phyloP scores from a whole-genome alignment of 306 rosid genomes.

The Begonia peltatifolia region DNA sequence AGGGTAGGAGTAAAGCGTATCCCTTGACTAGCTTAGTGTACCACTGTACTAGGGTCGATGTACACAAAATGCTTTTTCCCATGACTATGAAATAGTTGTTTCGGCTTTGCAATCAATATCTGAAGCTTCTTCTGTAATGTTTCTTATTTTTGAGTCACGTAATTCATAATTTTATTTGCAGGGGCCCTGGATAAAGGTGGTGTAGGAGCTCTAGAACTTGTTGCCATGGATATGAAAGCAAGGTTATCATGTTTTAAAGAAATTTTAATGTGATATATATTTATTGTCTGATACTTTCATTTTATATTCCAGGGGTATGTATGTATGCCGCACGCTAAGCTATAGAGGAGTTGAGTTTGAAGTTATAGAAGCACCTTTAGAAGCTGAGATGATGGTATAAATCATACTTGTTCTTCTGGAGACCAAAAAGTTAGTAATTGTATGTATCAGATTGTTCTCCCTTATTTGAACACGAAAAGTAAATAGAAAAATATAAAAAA shows the following conservation, averaged over 20 bases:
- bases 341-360: conserved; percentile 85
- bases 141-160: too few species aligned
- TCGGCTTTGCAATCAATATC: too few species aligned
- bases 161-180: conserved; percentile 7
- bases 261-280: background rate
- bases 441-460: too few species aligned
- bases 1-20: too few species aligned
- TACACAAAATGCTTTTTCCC: too few species aligned
- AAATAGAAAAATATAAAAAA: too few species aligned
- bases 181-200: conserved; percentile 95
- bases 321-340: conserved; percentile 91
- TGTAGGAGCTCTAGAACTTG: conserved; percentile 98
- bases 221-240: conserved; percentile 99
- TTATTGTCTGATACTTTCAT: conserved; percentile 3
- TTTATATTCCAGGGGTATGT: conserved; percentile 76
- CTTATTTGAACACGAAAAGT: too few species aligned
- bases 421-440: background rate
- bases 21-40: too few species aligned
- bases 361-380: conserved; percentile 79
- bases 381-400: conserved; percentile 85
- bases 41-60: too few species aligned
- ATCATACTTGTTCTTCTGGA: conserved; percentile 9
- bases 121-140: too few species aligned
- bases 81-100: too few species aligned
- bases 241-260: conserved; percentile 33